phyloP scores from a whole-genome alignment of 2,329 filamentous ascomycete genomes.

The Karstenula rhodostoma region DNA sequence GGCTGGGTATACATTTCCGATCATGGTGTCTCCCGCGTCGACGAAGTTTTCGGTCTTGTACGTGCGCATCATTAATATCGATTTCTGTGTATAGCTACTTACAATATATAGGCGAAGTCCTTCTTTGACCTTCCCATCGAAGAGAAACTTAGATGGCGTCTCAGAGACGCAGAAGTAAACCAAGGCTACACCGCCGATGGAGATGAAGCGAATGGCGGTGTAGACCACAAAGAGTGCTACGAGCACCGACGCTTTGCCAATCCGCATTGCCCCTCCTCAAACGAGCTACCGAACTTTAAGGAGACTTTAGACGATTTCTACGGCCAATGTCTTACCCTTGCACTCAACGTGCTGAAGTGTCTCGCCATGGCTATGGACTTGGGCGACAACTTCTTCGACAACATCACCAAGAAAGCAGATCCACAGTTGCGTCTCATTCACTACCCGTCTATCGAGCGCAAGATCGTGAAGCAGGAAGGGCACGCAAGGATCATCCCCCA shows the following conservation, averaged over 20 bases:
- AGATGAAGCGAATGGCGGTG: slow-evolving; percentile 43
- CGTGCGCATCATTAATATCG: slow-evolving; percentile 10
- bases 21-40: slow-evolving; percentile 48
- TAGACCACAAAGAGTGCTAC: slow-evolving; percentile 40
- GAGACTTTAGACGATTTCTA: slow-evolving; percentile 34
- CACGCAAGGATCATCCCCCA: slow-evolving; percentile 40
- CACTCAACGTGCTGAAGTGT: slow-evolving; percentile 32
- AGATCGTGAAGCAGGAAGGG: slow-evolving; percentile 30
- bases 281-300: slow-evolving; percentile 36
- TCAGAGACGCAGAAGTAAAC: slow-evolving; percentile 48
- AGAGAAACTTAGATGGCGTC: slow-evolving; percentile 48
- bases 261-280: slow-evolving; percentile 27
- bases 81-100: not conserved
- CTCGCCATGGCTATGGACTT: slow-evolving; percentile 39
- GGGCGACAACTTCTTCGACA: slow-evolving; percentile 34
- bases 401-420: slow-evolving; percentile 33
- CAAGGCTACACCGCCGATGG: slow-evolving; percentile 51
- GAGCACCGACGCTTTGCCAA: slow-evolving; percentile 34
- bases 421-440: slow-evolving; percentile 39
- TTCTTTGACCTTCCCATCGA: slow-evolving; percentile 48
- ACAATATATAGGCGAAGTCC: slow-evolving; percentile 31
- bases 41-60: slow-evolving; percentile 39
- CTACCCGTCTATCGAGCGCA: slow-evolving; percentile 38
- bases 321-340: slow-evolving; percentile 30
- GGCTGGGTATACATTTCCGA: slow-evolving; percentile 56